Base-by-base conservation (phyloP, 2,329 filamentous ascomycete genomes). In the Microcera coccophila region DNA sequence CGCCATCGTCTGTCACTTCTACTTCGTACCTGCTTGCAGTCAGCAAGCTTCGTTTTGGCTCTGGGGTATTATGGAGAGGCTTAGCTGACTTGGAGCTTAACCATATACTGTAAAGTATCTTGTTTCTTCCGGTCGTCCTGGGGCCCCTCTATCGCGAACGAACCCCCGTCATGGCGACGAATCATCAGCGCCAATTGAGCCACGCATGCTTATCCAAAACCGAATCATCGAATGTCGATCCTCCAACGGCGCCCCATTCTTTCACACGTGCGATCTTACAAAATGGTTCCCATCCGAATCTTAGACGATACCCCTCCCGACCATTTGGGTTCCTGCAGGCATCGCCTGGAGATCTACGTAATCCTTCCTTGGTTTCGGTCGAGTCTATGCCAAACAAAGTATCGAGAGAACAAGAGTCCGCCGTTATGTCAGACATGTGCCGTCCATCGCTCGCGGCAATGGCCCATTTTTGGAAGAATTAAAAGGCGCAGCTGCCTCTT, bases 241-340 rank as follows among this genome's bases (percentile, higher is more conserved):
- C 50, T 56, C 53, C 50, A 54, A 54, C 52, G 31, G 49, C 37
- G 48, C 45, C 43, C 37, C 22, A 44, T 45, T 48, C 38, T 44
- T 46, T 49, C 43, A 47, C 55, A 58, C 53, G 53, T 58, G 55
- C 45, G 35, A 39, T 16, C 37, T 21, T 31, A 26, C n/a, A n/a
- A 26, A 26, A 26, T 26, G 7, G n/a, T 26, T 26, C 7, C 12
- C 22, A 26, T 26, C 22, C 12, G 7, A 26, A 7, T 12, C 22
- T 26, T 26, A 26, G 12, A 12, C 22, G n/a, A n/a, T n/a, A 26
- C 22, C 22, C 7, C 22, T 7, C 22, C 12, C 12, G 7, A 26
- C 7, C 12, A 12, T 12, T 7, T 26, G 22, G 7, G 22, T 26
- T 26, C 22, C 22, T 44, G 38, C 18, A 47, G 41, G 40, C 31